A percentile compares a stretch with the other conserved stretches of the same genome.
These are phyloP conservation scores for Chalaropsis ovoidea DNA, from an alignment of 2,329 filamentous ascomycete genomes.

Conservation along the genomic window DNA sequence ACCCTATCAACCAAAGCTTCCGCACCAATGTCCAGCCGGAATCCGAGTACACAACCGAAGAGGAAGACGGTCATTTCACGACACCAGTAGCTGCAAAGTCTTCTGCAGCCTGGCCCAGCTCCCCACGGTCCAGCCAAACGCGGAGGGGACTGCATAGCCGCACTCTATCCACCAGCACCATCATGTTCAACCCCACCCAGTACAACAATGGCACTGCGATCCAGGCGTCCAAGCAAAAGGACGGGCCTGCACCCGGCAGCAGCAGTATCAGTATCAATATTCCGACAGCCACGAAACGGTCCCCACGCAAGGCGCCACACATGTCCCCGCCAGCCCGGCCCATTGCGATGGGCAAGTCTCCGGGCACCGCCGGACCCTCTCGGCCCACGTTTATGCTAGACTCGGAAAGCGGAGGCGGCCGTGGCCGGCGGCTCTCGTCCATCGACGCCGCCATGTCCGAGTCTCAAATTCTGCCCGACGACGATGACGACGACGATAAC, in stretches of 20 bases:
- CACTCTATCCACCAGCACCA: constrained; percentile 71
- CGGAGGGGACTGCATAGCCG: constrained; percentile 51
- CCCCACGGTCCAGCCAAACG: constrained; percentile 30
- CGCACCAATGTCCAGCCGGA: not conserved
- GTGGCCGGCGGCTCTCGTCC: constrained; percentile 45
- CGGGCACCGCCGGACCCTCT: constrained; percentile 27
- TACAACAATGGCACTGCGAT: constrained; percentile 29
- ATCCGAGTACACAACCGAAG: constrained; percentile 26
- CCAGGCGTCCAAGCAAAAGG: constrained; percentile 22
- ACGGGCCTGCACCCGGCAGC: constrained; percentile 29
- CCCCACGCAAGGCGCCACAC: constrained; percentile 38
- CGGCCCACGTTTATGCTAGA: constrained; percentile 9
- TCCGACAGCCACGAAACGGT: constrained; percentile 36
- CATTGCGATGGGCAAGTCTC: constrained; percentile 37
- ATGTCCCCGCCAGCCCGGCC: constrained; percentile 45
- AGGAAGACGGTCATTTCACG: constrained; percentile 46
- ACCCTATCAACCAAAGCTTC: constrained; percentile 28
- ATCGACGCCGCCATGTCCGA: constrained; percentile 65
- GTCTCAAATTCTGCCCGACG: constrained; percentile 50
- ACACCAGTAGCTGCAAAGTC: constrained; percentile 40
- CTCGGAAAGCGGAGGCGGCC: constrained; percentile 26
- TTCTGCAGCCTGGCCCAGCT: constrained; percentile 31
- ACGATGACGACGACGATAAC: constrained; percentile 26
- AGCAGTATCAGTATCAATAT: constrained; percentile 36
- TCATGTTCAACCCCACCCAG: constrained; percentile 65